phyloP scores from a whole-genome alignment of 129 eudicot genomes.

The Pseudognaphalium luteoalbum region DNA sequence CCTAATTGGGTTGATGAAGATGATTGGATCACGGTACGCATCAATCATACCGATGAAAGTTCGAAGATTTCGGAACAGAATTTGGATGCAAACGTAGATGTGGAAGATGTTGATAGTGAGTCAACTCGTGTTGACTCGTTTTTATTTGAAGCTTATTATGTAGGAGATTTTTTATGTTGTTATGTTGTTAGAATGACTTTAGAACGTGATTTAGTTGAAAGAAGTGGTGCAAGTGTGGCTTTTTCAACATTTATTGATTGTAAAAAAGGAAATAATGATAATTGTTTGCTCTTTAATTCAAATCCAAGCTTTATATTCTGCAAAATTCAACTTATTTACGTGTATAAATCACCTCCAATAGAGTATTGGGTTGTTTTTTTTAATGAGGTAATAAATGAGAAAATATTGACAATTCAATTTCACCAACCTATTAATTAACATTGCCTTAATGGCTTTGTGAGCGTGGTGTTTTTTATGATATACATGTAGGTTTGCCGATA shows the following conservation, averaged over 20 bases:
- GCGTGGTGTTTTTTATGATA: no score
- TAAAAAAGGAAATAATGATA: conserved; percentile 18
- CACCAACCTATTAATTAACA: no score
- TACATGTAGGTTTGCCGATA: no score
- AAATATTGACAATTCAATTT: no score
- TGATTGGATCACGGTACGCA: conserved; percentile 69
- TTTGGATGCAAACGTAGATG: neutral
- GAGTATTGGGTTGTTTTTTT: no score
- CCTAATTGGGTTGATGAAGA: conserved; percentile 58
- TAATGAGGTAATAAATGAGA: no score
- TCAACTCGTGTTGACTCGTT: conserved; percentile 2
- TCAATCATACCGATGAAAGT: conserved; percentile 33
- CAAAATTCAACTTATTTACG: neutral
- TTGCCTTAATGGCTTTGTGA: no score
- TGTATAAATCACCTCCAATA: no score
- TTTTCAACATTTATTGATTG: conserved; percentile 27
- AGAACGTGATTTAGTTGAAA: conserved; percentile 25
- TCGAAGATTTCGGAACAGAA: conserved; percentile 6
- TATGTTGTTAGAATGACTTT: conserved; percentile 1
- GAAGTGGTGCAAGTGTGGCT: conserved; percentile 17
- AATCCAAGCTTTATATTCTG: neutral
- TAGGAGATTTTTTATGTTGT: conserved; percentile 27
- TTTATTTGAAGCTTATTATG: conserved; percentile 2
- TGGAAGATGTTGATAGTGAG: conserved; percentile 15
- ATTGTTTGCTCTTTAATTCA: conserved; percentile 21